phyloP scores from a whole-genome alignment of 768 basidiomycete genomes.

The Kwoniella sp. region DNA sequence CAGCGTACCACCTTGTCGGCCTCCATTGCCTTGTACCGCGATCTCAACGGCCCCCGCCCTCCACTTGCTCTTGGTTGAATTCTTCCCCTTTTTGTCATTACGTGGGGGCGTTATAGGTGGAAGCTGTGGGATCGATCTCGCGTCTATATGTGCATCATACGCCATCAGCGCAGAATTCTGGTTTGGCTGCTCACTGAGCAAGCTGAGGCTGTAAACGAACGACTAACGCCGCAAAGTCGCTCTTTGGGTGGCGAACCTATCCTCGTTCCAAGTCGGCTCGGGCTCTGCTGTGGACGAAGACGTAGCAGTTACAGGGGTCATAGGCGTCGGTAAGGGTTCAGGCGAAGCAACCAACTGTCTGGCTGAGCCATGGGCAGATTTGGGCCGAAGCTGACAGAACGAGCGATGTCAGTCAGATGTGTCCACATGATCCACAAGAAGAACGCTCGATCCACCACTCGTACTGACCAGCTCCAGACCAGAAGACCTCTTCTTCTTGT shows the following conservation, averaged over 20 bases:
- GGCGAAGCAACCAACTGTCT: constrained; percentile 5
- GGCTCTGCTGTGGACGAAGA: background rate
- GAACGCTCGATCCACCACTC: too few relatives aligned
- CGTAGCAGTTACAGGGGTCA: background rate
- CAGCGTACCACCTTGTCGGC: constrained; percentile 14
- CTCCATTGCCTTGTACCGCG: constrained; percentile 10
- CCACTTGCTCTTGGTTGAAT: constrained; percentile 5
- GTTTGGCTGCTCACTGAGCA: background rate
- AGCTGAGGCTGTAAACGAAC: background rate
- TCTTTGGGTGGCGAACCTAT: constrained; percentile 24
- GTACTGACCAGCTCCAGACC: constrained; percentile 7
- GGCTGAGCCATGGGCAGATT: constrained; percentile 11
- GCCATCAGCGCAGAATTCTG: background rate
- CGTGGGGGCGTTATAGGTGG: constrained; percentile 2
- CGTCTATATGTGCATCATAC: background rate
- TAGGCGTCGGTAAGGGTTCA: constrained; percentile 2
- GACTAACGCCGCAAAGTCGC: constrained; percentile 25
- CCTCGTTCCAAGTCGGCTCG: constrained; percentile 4
- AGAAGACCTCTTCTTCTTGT: constrained; percentile 17
- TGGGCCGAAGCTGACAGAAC: constrained; percentile 4
- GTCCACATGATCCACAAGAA: background rate
- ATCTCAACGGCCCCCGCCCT: constrained; percentile 7
- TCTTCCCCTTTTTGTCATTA: background rate
- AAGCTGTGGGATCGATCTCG: constrained; percentile 23
- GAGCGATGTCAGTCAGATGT: too few relatives aligned